Percentiles rank a stretch among this genome's conserved stretches.
phyloP scores from a whole-genome alignment of 2,329 filamentous ascomycete species.

The Xylaria sp. region DNA sequence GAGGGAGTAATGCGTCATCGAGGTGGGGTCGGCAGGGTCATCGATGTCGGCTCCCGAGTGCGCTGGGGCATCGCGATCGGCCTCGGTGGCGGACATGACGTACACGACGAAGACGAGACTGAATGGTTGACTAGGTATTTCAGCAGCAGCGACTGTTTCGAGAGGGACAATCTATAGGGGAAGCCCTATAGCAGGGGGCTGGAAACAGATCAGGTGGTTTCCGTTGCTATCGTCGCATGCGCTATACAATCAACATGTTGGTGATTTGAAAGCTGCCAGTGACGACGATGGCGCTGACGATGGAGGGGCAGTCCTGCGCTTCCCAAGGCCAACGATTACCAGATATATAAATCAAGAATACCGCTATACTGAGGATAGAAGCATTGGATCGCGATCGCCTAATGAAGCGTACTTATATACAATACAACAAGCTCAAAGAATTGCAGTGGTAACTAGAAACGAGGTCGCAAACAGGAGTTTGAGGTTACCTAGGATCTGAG shows the following conservation, averaged over 20 bases:
- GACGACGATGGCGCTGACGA: background rate
- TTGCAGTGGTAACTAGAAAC: background rate
- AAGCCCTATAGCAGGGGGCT: background rate
- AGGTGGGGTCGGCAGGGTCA: constrained; percentile 58
- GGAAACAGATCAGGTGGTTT: constrained; percentile 15
- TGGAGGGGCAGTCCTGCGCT: constrained; percentile 3
- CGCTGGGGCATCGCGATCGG: constrained; percentile 47
- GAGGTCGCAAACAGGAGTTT: background rate
- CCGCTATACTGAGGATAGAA: background rate
- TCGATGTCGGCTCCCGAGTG: constrained; percentile 56
- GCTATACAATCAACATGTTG: constrained; percentile 28
- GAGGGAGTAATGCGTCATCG: constrained; percentile 66
- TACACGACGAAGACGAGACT: background rate
- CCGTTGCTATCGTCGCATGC: constrained; percentile 12
- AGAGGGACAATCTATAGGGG: background rate
- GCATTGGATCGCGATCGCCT: too few species aligned
- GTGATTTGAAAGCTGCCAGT: constrained; percentile 4
- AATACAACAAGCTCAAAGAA: background rate
- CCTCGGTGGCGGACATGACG: constrained; percentile 45
- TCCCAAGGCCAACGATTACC: background rate
- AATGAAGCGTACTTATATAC: constrained; percentile 2
- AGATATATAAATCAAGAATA: background rate
- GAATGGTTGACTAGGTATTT: background rate
- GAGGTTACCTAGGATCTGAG: background rate
- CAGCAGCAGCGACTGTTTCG: background rate